Base-by-base conservation (phyloP, 2,329 filamentous ascomycete genomes). In the Verticillium longisporum region DNA sequence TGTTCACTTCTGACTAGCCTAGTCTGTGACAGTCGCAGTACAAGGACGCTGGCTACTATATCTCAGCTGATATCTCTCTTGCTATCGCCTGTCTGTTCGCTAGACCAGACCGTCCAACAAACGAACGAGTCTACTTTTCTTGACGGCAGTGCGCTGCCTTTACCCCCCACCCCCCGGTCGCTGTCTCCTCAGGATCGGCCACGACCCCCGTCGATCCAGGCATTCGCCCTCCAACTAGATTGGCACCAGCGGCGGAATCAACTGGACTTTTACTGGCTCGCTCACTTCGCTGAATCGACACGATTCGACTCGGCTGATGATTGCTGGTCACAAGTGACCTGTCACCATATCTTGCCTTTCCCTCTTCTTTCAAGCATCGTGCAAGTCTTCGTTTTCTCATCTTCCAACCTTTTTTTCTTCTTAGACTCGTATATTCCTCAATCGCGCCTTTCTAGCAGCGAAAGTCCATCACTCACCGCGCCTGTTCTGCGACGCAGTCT, bases 321-420 rank as follows among this genome's bases (percentile, higher is more conserved):
- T 50, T 45, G 37, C 32, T n/a, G 56, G 56, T 41, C 56, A 58
- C 37, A n/a, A 50, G 56, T 58, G 56, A 58, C 56, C 56, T 58
- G 26, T 58, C 56, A 58, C n/a, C 15, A 18, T 14, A 26, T 26
- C 56, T 18, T 37, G 31, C 41, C 56, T 58, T 50, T 32, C 38
- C 37, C 21, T 18, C 15, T 32, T 31, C 37, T 37, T 15, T 33
- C 38, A 21, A 50, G 21, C 45, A 11, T 50, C 45, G 45, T 50
- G 45, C n/a, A 18, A n/a, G 15, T 33, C 34, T 33, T 37, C 32
- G 9, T 33, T 18, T 26, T 21, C 14, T 36, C 55, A 18, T 37
- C 18, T 15, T 55, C 18, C 9, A 55, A 13, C 50, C 31, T 36
- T 26, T 26, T 4, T 26, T 26, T 26, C 21, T 31, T 56, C 15